Conservation (phyloP, 1,284 basidiomycete genomes). For the Puccinia sorghi region DNA sequence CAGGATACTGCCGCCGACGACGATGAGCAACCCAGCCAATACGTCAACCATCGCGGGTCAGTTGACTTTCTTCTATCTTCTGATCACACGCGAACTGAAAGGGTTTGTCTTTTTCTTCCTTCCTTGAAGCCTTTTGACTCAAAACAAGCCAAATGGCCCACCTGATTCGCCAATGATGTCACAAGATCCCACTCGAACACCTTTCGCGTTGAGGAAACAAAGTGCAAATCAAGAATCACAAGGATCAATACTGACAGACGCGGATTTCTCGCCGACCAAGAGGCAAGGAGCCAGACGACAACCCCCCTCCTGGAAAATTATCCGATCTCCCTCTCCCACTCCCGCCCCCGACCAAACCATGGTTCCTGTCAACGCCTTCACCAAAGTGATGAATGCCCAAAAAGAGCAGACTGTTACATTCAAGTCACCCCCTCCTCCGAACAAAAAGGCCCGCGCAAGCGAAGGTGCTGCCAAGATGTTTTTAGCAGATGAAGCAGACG, state of each 20-base stretch:
- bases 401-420: slow-evolving; percentile 1
- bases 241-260: neutral
- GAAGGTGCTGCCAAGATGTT: neutral
- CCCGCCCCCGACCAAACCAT: neutral
- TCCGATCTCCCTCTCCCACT: neutral
- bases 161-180: slow-evolving; percentile 48
- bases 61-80: neutral
- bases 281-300: neutral
- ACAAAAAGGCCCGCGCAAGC: neutral
- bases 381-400: slow-evolving; percentile 33
- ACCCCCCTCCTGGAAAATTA: slow-evolving; percentile 1
- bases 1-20: slow-evolving; percentile 30
- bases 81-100: neutral
- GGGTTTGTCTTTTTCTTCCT: neutral
- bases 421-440: slow-evolving; percentile 13
- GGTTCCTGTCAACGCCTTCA: slow-evolving; percentile 4
- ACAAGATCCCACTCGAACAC: slow-evolving; percentile 42
- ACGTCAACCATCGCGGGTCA: slow-evolving; percentile 50
- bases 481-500: slow-evolving; percentile 46
- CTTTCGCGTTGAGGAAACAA: slow-evolving; percentile 44
- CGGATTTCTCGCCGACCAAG: slow-evolving; percentile 17
- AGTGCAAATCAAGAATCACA: neutral
- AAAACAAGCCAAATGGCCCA: slow-evolving; percentile 43
- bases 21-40: slow-evolving; percentile 35
- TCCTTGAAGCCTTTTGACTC: slow-evolving; percentile 37